Conservation (phyloP, 176 grass and related monocot species). For the Musa acuminata region DNA sequence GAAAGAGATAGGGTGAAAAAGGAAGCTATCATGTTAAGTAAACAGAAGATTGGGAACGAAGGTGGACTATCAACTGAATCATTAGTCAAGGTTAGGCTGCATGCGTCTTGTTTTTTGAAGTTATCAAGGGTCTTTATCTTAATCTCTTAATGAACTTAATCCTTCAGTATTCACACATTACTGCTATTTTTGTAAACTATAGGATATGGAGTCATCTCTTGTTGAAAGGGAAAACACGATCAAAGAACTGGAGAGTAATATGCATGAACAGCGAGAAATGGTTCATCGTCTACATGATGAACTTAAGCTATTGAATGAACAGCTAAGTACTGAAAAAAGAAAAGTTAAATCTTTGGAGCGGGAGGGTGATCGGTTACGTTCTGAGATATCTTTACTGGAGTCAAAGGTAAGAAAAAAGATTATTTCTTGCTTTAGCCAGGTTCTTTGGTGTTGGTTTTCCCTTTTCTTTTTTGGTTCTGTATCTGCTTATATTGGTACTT, state of each 20-base stretch:
- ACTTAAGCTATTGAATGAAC: conserved; percentile 65
- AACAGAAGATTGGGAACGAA: conserved; percentile 31
- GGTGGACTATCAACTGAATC: conserved; percentile 27
- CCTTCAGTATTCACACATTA: conserved; percentile 1
- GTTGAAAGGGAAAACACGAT: conserved; percentile 56
- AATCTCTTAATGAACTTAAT: conserved; percentile 6
- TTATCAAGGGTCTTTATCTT: conserved; percentile 6
- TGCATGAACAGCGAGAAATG: conserved; percentile 57
- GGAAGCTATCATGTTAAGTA: conserved; percentile 29
- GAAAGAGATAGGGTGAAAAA: conserved; percentile 77
- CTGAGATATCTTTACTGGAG: conserved; percentile 78
- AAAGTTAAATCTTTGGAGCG: conserved; percentile 84
- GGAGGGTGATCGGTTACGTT: conserved; percentile 75
- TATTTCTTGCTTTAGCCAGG: not conserved
- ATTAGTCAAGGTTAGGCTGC: conserved; percentile 37
- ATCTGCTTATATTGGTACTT: not conserved
- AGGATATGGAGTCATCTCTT: conserved; percentile 59
- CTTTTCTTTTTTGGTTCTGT: not conserved
- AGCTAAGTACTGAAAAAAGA: conserved; percentile 63
- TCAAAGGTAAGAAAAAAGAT: conserved; percentile 53
- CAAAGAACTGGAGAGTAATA: conserved; percentile 54
- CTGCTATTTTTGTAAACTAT: conserved; percentile 3
- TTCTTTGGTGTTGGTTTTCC: not conserved
- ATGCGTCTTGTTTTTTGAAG: conserved; percentile 4
- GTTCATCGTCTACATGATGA: conserved; percentile 58